Base-by-base conservation (phyloP, 164 flowering plant genomes). In the Cinnamomum chago region DNA sequence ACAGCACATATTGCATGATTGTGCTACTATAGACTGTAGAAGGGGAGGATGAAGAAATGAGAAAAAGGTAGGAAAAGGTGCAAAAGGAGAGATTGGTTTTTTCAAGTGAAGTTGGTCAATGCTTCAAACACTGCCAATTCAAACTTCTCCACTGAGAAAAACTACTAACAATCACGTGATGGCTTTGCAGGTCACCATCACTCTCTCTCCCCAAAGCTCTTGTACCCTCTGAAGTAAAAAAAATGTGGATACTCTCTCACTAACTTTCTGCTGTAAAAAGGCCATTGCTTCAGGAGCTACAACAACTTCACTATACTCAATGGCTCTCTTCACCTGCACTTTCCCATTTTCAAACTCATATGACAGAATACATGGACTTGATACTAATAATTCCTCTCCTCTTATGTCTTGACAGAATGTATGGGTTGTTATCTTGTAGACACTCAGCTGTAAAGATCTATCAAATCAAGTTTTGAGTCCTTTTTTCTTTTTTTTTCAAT, bases 161-260 rank as follows among this genome's bases (percentile, higher is more conserved):
- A 78, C 58, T 78, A 79, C 83, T 73, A 79, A 80, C 51, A 72
- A 73, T 81, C 87, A 86, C 86, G 86, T 88, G 86, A 84, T 84
- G 78, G 74, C 65, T 70, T 75, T 72, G 82, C 72, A 77, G 69
- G 80, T 70, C 85, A 83, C 81, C 75, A 82, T 80, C 60, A 18
- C n/a, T 73, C 60, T 30, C 73, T 30, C 73, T 68, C 85, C 68
- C 62, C 70, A 79, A 80, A 81, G 75, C 74, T 78, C 76, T 20
- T 79, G 80, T 78, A 70, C 79, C 50, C 70, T 68, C 69, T 50
- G 78, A 71, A 67, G 65, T 72, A 73, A 73, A 79, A 76, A 73
- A 79, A 76, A 30, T 69, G 58, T 47, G 28, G 69, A 51, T 65
- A 70, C 69, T 75, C 72, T 66, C 75, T 72, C 74, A 64, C 77